phyloP scores from a whole-genome alignment of 2,329 filamentous ascomycete genomes.

The Lojkania enalia region DNA sequence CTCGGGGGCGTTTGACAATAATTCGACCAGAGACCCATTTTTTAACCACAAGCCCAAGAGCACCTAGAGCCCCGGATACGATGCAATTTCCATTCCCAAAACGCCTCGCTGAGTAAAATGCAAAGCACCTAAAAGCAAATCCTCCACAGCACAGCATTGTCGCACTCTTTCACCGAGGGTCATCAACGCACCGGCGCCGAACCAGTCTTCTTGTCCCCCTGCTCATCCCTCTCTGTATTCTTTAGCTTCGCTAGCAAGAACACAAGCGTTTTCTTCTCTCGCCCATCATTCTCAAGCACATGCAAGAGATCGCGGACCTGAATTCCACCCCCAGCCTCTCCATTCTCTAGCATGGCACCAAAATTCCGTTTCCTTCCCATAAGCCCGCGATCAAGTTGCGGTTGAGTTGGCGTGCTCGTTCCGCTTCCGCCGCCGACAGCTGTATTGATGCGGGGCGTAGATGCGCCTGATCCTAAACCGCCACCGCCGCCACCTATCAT shows the following conservation, averaged over 20 bases:
- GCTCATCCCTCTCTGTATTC: constrained; percentile 31
- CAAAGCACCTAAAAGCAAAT: too few species aligned
- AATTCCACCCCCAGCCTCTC: constrained; percentile 74
- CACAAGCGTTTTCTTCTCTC: constrained; percentile 59
- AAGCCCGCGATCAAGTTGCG: constrained; percentile 45
- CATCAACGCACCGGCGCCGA: too few species aligned
- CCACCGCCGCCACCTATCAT: constrained; percentile 61
- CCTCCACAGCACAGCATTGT: too few species aligned
- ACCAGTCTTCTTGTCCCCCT: too few species aligned
- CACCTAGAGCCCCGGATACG: too few species aligned
- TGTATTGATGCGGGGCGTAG: constrained; percentile 37
- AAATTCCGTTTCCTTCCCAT: constrained; percentile 64
- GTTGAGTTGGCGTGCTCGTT: constrained; percentile 27
- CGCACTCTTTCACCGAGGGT: too few species aligned
- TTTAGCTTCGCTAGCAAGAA: constrained; percentile 36
- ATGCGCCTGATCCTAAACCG: constrained; percentile 38
- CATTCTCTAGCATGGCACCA: constrained; percentile 78
- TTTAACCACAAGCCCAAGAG: too few species aligned
- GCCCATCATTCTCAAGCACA: constrained; percentile 77
- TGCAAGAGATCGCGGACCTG: constrained; percentile 82
- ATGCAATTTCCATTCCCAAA: too few species aligned
- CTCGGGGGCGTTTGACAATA: too few species aligned
- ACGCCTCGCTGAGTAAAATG: too few species aligned
- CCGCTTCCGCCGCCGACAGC: constrained; percentile 31
- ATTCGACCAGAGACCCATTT: too few species aligned